Evolutionary conservation across 1,139 yeast genomes (phyloP).

Genomic region (Yamadazyma blattariae): DNA sequence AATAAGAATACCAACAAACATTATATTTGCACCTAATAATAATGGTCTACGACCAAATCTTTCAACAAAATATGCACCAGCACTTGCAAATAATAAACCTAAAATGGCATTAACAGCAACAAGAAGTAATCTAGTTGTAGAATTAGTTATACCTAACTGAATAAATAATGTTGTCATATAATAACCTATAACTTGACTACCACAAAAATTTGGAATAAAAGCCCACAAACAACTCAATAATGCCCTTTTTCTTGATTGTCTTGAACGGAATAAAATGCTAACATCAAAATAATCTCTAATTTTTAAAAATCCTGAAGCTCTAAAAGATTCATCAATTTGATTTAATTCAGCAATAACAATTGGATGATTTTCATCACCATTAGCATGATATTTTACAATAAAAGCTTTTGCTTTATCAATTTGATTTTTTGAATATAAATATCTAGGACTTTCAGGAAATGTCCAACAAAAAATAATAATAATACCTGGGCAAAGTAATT

Average conservation of each 20-base stretch:
- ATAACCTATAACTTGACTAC: conserved; percentile 9
- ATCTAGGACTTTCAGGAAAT: conserved; percentile 62
- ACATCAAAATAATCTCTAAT: conserved; percentile 9
- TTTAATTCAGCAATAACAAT: conserved; percentile 18
- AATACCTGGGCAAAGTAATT: conserved; percentile 6
- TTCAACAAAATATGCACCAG: conserved; percentile 9
- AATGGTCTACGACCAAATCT: conserved; percentile 18
- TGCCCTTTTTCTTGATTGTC: conserved; percentile 3
- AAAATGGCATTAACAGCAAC: conserved; percentile 17
- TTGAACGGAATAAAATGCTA: conserved; percentile 4
- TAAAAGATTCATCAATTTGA: conserved; percentile 16
- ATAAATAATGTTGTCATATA: conserved; percentile 18
- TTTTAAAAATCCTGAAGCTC: conserved; percentile 3
- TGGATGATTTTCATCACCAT: conserved; percentile 17
- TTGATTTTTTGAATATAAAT: conserved; percentile 38
- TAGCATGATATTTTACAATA: conserved; percentile 19
- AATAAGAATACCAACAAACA: conserved; percentile 14
- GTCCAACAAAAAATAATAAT: conserved; percentile 17
- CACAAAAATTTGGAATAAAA: neutral
- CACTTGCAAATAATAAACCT: conserved; percentile 6
- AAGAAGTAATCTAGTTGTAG: conserved; percentile 17
- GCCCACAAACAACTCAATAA: conserved; percentile 11
- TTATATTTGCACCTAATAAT: conserved; percentile 17
- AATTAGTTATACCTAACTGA: conserved; percentile 16
- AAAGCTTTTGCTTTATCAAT: conserved; percentile 34